Conservation (phyloP, 208 protist genomes). For the Plasmodiophora brassicae region DNA sequence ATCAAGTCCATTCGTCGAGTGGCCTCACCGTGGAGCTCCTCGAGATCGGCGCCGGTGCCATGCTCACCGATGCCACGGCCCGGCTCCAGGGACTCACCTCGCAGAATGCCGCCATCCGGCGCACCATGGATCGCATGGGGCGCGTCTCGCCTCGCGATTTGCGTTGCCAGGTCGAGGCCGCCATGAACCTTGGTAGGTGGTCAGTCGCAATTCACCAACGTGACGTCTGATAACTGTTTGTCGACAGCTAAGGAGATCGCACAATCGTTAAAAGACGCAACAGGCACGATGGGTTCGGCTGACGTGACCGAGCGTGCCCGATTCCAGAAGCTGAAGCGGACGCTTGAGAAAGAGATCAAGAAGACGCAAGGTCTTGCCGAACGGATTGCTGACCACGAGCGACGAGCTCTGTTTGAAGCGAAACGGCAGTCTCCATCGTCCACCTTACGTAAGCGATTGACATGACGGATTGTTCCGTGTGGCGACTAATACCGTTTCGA, state of each 20-base stretch:
- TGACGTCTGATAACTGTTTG: no score
- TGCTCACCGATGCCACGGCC: background rate
- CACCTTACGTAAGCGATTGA: no score
- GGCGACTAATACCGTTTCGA: no score
- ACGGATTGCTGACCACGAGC: background rate
- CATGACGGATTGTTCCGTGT: no score
- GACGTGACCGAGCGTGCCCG: background rate
- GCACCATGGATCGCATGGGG: background rate
- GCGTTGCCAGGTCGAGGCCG: background rate
- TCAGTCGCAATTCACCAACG: no score
- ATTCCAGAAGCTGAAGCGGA: slow-evolving; percentile 8
- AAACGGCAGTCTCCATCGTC: no score
- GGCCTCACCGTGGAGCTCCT: no score
- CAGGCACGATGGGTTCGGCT: no score
- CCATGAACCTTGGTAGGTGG: no score
- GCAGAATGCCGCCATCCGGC: slow-evolving; percentile 10
- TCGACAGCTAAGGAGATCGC: background rate
- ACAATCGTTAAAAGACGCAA: background rate
- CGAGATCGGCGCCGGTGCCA: no score
- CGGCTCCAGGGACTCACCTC: background rate
- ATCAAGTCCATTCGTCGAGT: no score
- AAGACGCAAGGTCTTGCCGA: background rate
- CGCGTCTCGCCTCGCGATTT: background rate
- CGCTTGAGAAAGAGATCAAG: background rate
- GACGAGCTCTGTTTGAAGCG: background rate